These are phyloP conservation scores for Pleurotus sapidus DNA, from an alignment of 768 basidiomycete genomes.

Conservation along the genomic window DNA sequence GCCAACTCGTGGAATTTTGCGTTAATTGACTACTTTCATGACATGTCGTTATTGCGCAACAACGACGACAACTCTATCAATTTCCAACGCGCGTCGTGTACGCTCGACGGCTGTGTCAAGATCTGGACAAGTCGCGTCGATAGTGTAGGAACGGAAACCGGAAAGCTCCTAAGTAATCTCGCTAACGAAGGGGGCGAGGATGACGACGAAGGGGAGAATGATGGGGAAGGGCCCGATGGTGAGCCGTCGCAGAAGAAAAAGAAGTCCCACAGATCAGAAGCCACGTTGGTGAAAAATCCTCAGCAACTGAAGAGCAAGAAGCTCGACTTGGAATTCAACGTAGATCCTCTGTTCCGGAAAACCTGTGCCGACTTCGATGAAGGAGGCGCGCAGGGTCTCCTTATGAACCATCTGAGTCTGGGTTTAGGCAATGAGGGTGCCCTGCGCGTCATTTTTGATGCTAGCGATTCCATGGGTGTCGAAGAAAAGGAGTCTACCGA, in stretches of 20 bases:
- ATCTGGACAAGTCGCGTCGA: slow-evolving; percentile 99
- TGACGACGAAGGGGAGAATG: slow-evolving; percentile 56
- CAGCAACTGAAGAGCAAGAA: slow-evolving; percentile 85
- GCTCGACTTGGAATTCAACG: slow-evolving; percentile 90
- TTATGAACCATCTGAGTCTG: slow-evolving; percentile 93
- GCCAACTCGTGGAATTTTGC: slow-evolving; percentile 98
- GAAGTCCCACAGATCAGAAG: slow-evolving; percentile 66
- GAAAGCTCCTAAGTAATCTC: slow-evolving; percentile 90
- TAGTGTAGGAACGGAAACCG: slow-evolving; percentile 94
- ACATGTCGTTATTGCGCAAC: slow-evolving; percentile 94
- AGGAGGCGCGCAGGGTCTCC: slow-evolving; percentile 90
- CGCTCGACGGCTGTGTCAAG: slow-evolving; percentile 97
- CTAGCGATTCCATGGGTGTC: slow-evolving; percentile 84
- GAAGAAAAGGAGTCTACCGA: slow-evolving; percentile 76
- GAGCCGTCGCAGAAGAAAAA: slow-evolving; percentile 58
- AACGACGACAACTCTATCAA: slow-evolving; percentile 95
- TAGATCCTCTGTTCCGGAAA: slow-evolving; percentile 97
- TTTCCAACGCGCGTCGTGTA: slow-evolving; percentile 97
- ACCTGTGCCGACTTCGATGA: slow-evolving; percentile 99
- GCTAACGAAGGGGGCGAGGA: slow-evolving; percentile 52
- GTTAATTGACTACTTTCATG: slow-evolving; percentile 98
- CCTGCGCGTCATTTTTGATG: slow-evolving; percentile 93
- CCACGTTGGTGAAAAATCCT: slow-evolving; percentile 88
- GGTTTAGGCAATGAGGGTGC: slow-evolving; percentile 78
- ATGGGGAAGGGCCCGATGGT: slow-evolving; percentile 67